These are phyloP conservation scores for Waltergamsia citrina DNA, from an alignment of 2,329 filamentous ascomycete genomes.

Conservation along the genomic window DNA sequence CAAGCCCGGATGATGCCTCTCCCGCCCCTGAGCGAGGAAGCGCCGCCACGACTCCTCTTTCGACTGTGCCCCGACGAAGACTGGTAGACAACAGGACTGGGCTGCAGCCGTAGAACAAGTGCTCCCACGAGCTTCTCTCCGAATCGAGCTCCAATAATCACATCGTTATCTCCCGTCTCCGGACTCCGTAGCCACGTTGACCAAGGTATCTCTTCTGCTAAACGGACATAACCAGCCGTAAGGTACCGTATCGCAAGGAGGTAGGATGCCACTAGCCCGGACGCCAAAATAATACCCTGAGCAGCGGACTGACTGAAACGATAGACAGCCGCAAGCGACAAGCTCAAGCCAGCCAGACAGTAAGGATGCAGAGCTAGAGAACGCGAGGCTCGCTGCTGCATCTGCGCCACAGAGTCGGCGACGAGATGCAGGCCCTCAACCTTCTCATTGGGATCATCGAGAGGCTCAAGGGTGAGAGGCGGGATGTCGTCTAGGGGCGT, in stretches of 20 bases:
- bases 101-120: conserved; percentile 57
- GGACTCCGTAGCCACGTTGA: conserved; percentile 47
- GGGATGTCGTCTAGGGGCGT: conserved; percentile 40
- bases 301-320: conserved; percentile 35
- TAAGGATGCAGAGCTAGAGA: conserved; percentile 56
- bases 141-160: conserved; percentile 56
- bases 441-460: conserved; percentile 48
- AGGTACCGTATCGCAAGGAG: conserved; percentile 52
- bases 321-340: conserved; percentile 32
- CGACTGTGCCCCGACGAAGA: conserved; percentile 11
- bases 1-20: conserved; percentile 70
- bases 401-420: conserved; percentile 74
- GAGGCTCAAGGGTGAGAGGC: conserved; percentile 51
- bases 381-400: conserved; percentile 58
- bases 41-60: conserved; percentile 22
- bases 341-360: conserved; percentile 36
- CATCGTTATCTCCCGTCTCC: conserved; percentile 36
- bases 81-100: conserved; percentile 13
- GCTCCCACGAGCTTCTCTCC: conserved; percentile 63
- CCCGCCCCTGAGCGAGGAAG: conserved; percentile 40
- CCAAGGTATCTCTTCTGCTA: conserved; percentile 52
- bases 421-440: conserved; percentile 62
- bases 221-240: conserved; percentile 50
- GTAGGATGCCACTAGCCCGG: conserved; percentile 53
- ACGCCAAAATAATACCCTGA: conserved; percentile 44